Evolutionary conservation across 1,284 basidiomycete species (phyloP).

Genomic region (Boletus smithii): DNA sequence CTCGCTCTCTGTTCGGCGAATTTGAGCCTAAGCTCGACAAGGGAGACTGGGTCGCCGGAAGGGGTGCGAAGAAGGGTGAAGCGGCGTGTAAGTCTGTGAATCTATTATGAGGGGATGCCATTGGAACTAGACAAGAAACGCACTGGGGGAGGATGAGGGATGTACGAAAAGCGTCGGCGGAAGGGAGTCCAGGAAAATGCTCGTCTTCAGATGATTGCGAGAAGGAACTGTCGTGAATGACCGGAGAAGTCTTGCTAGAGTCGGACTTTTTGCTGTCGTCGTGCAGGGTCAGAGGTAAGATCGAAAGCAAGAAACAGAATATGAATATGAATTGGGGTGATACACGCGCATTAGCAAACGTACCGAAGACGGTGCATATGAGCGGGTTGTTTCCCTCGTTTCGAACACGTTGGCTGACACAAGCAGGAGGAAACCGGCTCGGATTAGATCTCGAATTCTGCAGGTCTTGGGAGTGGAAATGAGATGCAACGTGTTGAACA

Average conservation of each 20-base stretch:
- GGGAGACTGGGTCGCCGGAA: conserved; percentile 57
- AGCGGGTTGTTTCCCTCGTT: conserved; percentile 47
- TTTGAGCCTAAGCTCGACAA: conserved; percentile 60
- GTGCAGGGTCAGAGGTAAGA: conserved; percentile 27
- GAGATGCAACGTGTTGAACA: conserved; percentile 70
- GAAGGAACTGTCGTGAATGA: conserved; percentile 18
- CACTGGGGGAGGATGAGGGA: conserved; percentile 80
- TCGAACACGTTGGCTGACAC: conserved; percentile 57
- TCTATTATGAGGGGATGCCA: conserved; percentile 16
- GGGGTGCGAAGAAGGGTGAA: conserved; percentile 73
- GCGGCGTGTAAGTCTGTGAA: conserved; percentile 65
- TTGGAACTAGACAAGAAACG: conserved; percentile 35
- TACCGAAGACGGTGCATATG: conserved; percentile 80
- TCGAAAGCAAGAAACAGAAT: conserved; percentile 26
- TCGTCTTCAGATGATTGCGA: conserved; percentile 28
- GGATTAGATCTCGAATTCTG: conserved; percentile 29
- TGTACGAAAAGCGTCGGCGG: conserved; percentile 73
- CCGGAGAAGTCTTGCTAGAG: conserved; percentile 17
- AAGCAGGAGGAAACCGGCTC: conserved; percentile 18
- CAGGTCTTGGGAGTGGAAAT: conserved; percentile 36
- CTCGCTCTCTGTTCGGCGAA: conserved; percentile 73
- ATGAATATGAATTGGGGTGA: conserved; percentile 36
- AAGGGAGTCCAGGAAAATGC: conserved; percentile 54
- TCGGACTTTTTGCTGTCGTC: conserved; percentile 32
- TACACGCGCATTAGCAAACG: conserved; percentile 39